Conservation (phyloP, 352 stramenopile genomes). For the Pythium chondricola region DNA sequence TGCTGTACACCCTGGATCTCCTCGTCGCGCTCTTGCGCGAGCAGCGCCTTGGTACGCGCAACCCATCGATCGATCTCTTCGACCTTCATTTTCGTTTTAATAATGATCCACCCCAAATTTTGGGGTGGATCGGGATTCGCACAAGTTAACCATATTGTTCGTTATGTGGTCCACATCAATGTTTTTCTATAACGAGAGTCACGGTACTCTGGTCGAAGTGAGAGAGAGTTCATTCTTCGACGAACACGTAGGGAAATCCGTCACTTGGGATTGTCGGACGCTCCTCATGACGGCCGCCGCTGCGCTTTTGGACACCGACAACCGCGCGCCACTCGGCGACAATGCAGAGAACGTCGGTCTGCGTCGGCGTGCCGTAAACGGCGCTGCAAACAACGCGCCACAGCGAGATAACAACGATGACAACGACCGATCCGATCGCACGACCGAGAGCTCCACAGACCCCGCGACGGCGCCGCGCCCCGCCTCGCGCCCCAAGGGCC, state of each 20-base stretch:
- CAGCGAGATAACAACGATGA: background rate
- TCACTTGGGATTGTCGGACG: too few relatives aligned
- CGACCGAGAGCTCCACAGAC: background rate
- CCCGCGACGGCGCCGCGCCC: background rate
- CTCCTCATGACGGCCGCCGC: background rate
- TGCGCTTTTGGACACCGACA: background rate
- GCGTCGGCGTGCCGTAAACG: conserved; percentile 2
- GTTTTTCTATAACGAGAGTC: too few relatives aligned
- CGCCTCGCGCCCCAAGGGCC: conserved; percentile 30
- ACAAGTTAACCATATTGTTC: too few relatives aligned
- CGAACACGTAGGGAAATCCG: too few relatives aligned
- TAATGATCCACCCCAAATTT: too few relatives aligned
- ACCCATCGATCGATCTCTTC: conserved; percentile 57
- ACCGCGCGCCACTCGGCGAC: background rate
- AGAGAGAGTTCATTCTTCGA: too few relatives aligned
- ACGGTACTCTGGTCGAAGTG: too few relatives aligned
- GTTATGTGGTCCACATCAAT: too few relatives aligned
- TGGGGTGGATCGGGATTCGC: too few relatives aligned
- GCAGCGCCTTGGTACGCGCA: conserved; percentile 30
- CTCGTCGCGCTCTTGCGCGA: conserved; percentile 58
- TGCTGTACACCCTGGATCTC: conserved; percentile 48
- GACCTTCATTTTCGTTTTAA: conserved; percentile 1
- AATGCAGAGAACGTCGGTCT: conserved; percentile 18
- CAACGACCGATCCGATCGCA: background rate
- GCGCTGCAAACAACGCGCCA: background rate